Evolutionary conservation across 441 rosid genomes (phyloP), one percentile per base, ranked within the genome.

Genomic region (Daphne laureola): DNA sequence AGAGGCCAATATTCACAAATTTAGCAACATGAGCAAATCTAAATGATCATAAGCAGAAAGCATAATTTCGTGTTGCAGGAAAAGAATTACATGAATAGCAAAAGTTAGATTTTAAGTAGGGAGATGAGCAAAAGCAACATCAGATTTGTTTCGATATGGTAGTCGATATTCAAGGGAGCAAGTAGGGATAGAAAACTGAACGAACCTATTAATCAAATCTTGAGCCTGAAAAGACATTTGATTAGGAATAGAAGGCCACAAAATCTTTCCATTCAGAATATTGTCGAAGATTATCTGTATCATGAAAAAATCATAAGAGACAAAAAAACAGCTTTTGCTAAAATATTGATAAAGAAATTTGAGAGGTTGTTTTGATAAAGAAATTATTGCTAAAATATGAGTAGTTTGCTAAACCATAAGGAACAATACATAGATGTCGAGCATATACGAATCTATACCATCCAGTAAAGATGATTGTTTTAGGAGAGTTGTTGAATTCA

Each of bases 271-370:
- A 55, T 78, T 88, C 51, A 88, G 89, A 70, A 88, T 85, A 70
- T 88, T 88, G 72, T 88, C 85, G 64, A 88, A 88, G 55, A 88
- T 85, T 51, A 76, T 73, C 96, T 85, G 88, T 60, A 70, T 36
- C 62, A 54, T 44, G 47, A 46, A 54, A 57, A 52, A 38, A 66
- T 38, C 23, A 42, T 47, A 41, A 65, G 65, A 41, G 56, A 52
- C 44, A 53, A 53, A 53, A 38, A 14, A 45, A 43, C 21, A 38
- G 51, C 52, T 27, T 43, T 51, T 44, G 26, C 41, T 14, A 12
- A 17, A 15, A 18, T 40, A 21, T 21, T 21, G 25, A 21, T 21
- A 21, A 21, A 21, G 25, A 21, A 21, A 21, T 21, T 21, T 21
- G 25, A 21, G 25, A 21, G 25, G 25, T 21, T 21, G 3, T 21